Percentiles rank a stretch among this genome's conserved stretches.
phyloP scores from a whole-genome alignment of 1,284 basidiomycete species.

The Rhodotorula sp. region DNA sequence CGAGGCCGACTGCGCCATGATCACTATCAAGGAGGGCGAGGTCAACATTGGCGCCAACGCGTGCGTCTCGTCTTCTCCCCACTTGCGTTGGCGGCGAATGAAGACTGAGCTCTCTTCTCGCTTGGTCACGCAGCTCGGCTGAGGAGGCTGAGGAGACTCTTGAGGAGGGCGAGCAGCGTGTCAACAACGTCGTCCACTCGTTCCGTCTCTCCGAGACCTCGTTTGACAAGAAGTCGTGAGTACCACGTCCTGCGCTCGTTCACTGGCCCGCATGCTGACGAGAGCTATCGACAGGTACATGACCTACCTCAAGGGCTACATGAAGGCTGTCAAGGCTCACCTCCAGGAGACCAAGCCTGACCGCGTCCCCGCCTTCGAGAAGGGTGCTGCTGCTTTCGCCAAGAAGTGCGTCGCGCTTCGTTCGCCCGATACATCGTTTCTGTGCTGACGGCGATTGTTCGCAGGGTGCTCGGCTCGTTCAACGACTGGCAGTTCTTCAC shows the following conservation, averaged over 20 bases:
- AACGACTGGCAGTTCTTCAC: slow-evolving; percentile 87
- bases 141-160: slow-evolving; percentile 83
- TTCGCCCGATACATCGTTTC: too few species aligned
- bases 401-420: slow-evolving; percentile 55
- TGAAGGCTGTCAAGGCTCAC: slow-evolving; percentile 72
- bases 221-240: slow-evolving; percentile 91
- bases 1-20: slow-evolving; percentile 81
- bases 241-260: slow-evolving; percentile 12
- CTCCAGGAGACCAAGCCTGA: slow-evolving; percentile 63
- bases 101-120: neutral
- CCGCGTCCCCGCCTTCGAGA: slow-evolving; percentile 77
- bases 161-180: slow-evolving; percentile 70
- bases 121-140: slow-evolving; percentile 53
- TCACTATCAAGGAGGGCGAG: slow-evolving; percentile 76
- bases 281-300: neutral
- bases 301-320: slow-evolving; percentile 60
- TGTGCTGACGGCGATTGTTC: slow-evolving; percentile 3
- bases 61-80: slow-evolving; percentile 16
- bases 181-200: slow-evolving; percentile 92
- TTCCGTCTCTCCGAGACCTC: slow-evolving; percentile 80
- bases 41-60: slow-evolving; percentile 76
- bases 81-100: slow-evolving; percentile 45
- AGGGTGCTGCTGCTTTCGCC: slow-evolving; percentile 69
- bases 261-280: neutral
- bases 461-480: slow-evolving; percentile 82